Evolutionary conservation across 495 filamentous ascomycete species (phyloP).

Genomic region (Peziza echinospora): DNA sequence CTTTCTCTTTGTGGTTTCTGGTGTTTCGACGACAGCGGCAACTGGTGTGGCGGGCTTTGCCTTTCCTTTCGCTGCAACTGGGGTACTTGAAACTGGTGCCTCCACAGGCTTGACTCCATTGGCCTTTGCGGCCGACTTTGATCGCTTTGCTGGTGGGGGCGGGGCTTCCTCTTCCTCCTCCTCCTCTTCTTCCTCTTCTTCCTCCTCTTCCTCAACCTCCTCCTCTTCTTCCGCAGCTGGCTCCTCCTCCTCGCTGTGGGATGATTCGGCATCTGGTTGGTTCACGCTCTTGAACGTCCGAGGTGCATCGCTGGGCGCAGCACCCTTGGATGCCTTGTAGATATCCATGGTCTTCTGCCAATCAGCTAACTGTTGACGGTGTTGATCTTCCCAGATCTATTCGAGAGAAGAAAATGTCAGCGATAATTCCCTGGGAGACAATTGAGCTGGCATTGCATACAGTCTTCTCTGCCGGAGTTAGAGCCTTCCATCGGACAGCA

Average conservation of each 20-base stretch:
- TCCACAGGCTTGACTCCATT: too few relatives aligned
- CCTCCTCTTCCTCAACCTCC: conserved; percentile 21
- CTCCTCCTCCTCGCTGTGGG: background rate
- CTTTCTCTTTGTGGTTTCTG: too few relatives aligned
- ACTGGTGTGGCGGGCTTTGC: too few relatives aligned
- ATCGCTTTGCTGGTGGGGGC: conserved; percentile 28
- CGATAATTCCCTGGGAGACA: conserved; percentile 6
- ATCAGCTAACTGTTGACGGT: conserved; percentile 36
- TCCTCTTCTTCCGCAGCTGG: conserved; percentile 19
- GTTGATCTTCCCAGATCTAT: conserved; percentile 14
- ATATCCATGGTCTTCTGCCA: conserved; percentile 30
- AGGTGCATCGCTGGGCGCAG: conserved; percentile 2
- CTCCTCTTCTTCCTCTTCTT: conserved; percentile 27
- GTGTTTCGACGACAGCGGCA: too few relatives aligned
- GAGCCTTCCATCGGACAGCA: conserved; percentile 55
- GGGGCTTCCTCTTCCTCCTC: conserved; percentile 35
- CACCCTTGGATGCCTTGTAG: conserved; percentile 33
- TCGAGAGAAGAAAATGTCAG: conserved; percentile 2
- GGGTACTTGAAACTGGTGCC: too few relatives aligned
- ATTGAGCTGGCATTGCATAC: conserved; percentile 26
- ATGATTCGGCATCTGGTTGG: conserved; percentile 1
- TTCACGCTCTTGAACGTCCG: too few relatives aligned
- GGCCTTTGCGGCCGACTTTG: conserved; percentile 26
- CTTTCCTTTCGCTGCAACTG: too few relatives aligned
- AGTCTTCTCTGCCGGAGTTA: conserved; percentile 50